Percentiles rank a stretch among this genome's conserved stretches.
These are phyloP conservation scores for Aspergillus nomiae DNA, from an alignment of 2,329 filamentous ascomycete species.

Conservation along the genomic window DNA sequence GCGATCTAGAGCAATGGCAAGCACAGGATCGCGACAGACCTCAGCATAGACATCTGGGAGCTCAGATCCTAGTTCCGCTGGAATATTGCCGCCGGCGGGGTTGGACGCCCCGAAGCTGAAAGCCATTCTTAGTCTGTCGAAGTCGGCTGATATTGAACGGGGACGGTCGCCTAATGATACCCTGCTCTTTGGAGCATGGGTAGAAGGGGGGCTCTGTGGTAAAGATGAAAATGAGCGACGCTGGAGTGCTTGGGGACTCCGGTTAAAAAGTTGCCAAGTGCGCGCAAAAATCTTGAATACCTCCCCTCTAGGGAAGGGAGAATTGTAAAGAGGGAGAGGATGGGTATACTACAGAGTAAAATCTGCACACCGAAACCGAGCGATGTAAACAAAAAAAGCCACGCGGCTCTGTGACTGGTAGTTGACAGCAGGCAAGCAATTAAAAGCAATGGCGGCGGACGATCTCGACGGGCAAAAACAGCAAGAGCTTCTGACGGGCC, in stretches of 20 bases:
- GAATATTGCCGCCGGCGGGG: slow-evolving; percentile 43
- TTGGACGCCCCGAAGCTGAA: slow-evolving; percentile 61
- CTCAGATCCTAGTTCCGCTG: slow-evolving; percentile 61
- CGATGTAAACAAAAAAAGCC: neutral
- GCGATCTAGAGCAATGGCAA: slow-evolving; percentile 2
- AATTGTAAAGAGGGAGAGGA: slow-evolving; percentile 8
- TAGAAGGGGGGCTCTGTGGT: slow-evolving; percentile 34
- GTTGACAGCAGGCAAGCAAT: slow-evolving; percentile 1
- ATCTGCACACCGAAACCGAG: neutral
- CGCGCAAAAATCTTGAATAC: slow-evolving; percentile 49
- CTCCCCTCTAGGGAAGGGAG: slow-evolving; percentile 28
- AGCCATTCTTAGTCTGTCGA: slow-evolving; percentile 55
- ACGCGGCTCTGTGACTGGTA: neutral
- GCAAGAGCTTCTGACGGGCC: slow-evolving; percentile 13
- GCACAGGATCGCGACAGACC: slow-evolving; percentile 50
- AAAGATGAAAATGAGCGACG: slow-evolving; percentile 46
- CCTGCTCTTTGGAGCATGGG: slow-evolving; percentile 41
- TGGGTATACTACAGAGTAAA: slow-evolving; percentile 11
- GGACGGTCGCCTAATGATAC: slow-evolving; percentile 38
- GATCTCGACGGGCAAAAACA: slow-evolving; percentile 22
- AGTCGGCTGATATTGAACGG: slow-evolving; percentile 41
- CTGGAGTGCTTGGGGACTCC: slow-evolving; percentile 46
- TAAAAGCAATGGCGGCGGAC: neutral
- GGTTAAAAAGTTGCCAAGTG: slow-evolving; percentile 42
- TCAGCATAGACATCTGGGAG: slow-evolving; percentile 81